Evolutionary conservation across 176 grass and related monocot genomes (phyloP).

Genomic region (Musa acuminata): DNA sequence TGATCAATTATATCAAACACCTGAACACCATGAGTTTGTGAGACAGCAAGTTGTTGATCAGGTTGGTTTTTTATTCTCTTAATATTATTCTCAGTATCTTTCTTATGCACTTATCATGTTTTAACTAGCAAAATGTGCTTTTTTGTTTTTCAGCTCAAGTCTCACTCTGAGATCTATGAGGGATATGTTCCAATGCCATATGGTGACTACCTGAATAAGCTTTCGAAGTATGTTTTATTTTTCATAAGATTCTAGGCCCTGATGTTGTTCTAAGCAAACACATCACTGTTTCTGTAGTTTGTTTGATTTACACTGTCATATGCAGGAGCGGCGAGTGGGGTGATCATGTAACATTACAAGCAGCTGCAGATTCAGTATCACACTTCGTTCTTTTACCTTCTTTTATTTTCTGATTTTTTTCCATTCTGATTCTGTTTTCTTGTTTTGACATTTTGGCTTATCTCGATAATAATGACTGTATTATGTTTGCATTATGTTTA

Average conservation of each 20-base stretch:
- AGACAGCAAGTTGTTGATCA: slow-evolving; percentile 74
- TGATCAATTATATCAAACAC: slow-evolving; percentile 80
- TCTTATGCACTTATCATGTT: slow-evolving; percentile 6
- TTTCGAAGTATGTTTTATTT: slow-evolving; percentile 41
- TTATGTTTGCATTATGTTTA: neutral
- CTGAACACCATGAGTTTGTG: slow-evolving; percentile 93
- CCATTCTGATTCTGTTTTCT: neutral
- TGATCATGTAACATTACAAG: slow-evolving; percentile 95
- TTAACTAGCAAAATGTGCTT: slow-evolving; percentile 21
- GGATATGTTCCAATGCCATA: slow-evolving; percentile 95
- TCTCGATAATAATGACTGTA: no score
- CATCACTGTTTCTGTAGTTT: neutral
- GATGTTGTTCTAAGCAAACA: slow-evolving; percentile 10
- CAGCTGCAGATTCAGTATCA: slow-evolving; percentile 80
- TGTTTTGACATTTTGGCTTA: no score
- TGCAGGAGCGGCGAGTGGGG: slow-evolving; percentile 86
- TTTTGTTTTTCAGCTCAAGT: slow-evolving; percentile 53
- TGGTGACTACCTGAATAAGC: slow-evolving; percentile 74
- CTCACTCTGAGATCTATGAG: slow-evolving; percentile 67
- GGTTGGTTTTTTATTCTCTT: slow-evolving; percentile 25
- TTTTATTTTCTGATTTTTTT: neutral
- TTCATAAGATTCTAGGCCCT: neutral
- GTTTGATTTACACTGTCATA: slow-evolving; percentile 17
- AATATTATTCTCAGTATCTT: neutral
- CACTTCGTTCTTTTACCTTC: slow-evolving; percentile 10